A percentile compares a stretch with the other conserved stretches of the same genome.
Evolutionary conservation across 1,284 basidiomycete species (phyloP).

Genomic region (Fistulina hepatica): DNA sequence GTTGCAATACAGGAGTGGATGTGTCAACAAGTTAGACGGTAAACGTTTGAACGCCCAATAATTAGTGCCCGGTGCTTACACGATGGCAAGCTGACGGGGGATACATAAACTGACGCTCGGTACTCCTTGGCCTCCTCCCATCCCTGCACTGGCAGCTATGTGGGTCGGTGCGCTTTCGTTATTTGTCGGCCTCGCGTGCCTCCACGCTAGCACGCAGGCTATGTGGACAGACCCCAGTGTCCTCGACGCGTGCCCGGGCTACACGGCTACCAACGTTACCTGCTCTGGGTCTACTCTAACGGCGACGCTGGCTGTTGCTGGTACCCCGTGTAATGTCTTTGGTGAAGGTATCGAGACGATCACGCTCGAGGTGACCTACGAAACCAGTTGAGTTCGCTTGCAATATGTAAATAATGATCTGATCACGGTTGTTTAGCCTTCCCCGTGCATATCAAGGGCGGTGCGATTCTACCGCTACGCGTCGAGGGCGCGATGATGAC

Average conservation of each 20-base stretch:
- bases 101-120: too few species aligned
- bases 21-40: too few species aligned
- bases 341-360: slow-evolving; percentile 46
- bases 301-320: slow-evolving; percentile 43
- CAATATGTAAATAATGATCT: background rate
- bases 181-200: too few species aligned
- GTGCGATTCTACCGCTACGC: slow-evolving; percentile 46
- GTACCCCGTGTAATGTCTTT: slow-evolving; percentile 56
- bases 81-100: too few species aligned
- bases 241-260: slow-evolving; percentile 45
- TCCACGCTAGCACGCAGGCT: too few species aligned
- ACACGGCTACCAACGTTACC: slow-evolving; percentile 32
- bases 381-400: slow-evolving; percentile 34
- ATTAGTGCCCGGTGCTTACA: too few species aligned
- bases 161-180: too few species aligned
- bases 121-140: too few species aligned
- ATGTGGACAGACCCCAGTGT: slow-evolving; percentile 22
- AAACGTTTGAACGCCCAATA: too few species aligned
- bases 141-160: too few species aligned
- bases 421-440: slow-evolving; percentile 37
- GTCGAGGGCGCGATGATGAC: slow-evolving; percentile 49
- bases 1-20: too few species aligned
- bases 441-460: slow-evolving; percentile 51
- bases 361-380: slow-evolving; percentile 45
- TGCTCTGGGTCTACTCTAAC: slow-evolving; percentile 31